phyloP scores from a whole-genome alignment of 495 filamentous ascomycete genomes.

The Aspergillus kassunensis region DNA sequence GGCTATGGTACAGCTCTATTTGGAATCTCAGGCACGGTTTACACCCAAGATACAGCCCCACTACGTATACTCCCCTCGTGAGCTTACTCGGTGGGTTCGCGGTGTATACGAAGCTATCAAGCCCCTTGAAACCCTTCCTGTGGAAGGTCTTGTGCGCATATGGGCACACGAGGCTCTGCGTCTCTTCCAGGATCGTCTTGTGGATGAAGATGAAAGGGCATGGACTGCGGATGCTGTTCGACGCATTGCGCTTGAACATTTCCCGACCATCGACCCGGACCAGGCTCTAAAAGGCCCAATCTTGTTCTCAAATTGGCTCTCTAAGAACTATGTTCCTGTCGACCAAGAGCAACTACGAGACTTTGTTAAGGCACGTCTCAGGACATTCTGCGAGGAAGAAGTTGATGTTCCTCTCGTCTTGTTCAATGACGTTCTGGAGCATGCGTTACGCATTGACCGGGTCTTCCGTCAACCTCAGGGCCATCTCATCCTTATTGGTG shows the following conservation, averaged over 20 bases:
- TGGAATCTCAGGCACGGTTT: conserved; percentile 89
- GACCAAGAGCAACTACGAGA: conserved; percentile 90
- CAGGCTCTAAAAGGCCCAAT: conserved; percentile 92
- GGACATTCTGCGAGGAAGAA: conserved; percentile 99
- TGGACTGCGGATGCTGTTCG: conserved; percentile 88
- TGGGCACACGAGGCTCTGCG: conserved; percentile 97
- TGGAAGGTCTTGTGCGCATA: conserved; percentile 92
- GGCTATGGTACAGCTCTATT: conserved; percentile 95
- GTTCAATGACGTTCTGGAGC: conserved; percentile 97
- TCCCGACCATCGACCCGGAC: conserved; percentile 85
- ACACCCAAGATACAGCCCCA: conserved; percentile 95
- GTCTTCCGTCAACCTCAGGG: conserved; percentile 98
- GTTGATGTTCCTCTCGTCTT: conserved; percentile 96
- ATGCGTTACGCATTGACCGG: conserved; percentile 95
- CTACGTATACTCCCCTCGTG: conserved; percentile 98
- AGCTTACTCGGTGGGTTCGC: conserved; percentile 94
- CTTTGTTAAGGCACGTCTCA: conserved; percentile 94
- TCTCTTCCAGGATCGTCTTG: conserved; percentile 93
- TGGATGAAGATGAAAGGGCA: conserved; percentile 87
- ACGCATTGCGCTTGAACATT: conserved; percentile 82
- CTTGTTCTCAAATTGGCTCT: conserved; percentile 98
- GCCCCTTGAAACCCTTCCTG: conserved; percentile 77
- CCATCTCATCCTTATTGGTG: conserved; percentile 96
- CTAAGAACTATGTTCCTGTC: conserved; percentile 95
- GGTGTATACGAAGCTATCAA: conserved; percentile 95